A percentile compares a stretch with the other conserved stretches of the same genome.
phyloP scores from a whole-genome alignment of 2,329 filamentous ascomycete species.

The Zymoseptoria passerinii region DNA sequence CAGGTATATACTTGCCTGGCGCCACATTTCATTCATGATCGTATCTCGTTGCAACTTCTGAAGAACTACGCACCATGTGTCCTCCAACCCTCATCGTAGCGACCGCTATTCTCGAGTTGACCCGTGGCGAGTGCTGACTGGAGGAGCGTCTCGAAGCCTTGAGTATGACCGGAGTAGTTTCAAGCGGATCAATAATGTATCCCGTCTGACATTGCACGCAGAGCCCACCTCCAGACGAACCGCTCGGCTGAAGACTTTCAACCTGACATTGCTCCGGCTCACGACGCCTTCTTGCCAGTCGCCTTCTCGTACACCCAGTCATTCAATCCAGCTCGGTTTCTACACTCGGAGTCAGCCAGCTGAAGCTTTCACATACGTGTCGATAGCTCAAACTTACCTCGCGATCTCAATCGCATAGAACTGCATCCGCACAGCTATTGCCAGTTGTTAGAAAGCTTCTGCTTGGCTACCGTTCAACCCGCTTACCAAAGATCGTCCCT shows the following conservation, averaged over 20 bases:
- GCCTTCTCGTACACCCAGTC: constrained; percentile 93
- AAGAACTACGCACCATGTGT: constrained; percentile 21
- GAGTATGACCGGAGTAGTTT: not conserved
- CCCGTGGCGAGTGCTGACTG: constrained; percentile 19
- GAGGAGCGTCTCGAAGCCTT: not conserved
- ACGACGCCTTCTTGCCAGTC: constrained; percentile 40
- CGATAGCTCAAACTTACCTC: constrained; percentile 42
- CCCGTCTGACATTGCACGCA: not conserved
- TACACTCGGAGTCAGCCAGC: constrained; percentile 24
- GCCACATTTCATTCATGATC: not conserved
- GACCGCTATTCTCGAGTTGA: constrained; percentile 21
- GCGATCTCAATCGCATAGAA: constrained; percentile 73
- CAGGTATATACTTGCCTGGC: constrained; percentile 7
- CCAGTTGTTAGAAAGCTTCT: not conserved
- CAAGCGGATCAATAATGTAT: not conserved
- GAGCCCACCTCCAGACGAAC: not conserved
- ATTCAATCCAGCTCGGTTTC: constrained; percentile 80
- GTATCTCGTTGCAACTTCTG: not conserved
- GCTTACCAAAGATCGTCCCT: constrained; percentile 80
- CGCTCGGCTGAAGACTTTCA: not conserved
- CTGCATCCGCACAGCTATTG: constrained; percentile 61
- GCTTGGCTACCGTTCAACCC: not conserved
- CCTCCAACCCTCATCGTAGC: constrained; percentile 21
- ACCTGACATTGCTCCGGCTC: constrained; percentile 5
- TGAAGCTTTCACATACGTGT: not conserved